These are phyloP conservation scores for Wickerhamiella parazyma DNA, from an alignment of 805 yeast genomes.

Conservation along the genomic window DNA sequence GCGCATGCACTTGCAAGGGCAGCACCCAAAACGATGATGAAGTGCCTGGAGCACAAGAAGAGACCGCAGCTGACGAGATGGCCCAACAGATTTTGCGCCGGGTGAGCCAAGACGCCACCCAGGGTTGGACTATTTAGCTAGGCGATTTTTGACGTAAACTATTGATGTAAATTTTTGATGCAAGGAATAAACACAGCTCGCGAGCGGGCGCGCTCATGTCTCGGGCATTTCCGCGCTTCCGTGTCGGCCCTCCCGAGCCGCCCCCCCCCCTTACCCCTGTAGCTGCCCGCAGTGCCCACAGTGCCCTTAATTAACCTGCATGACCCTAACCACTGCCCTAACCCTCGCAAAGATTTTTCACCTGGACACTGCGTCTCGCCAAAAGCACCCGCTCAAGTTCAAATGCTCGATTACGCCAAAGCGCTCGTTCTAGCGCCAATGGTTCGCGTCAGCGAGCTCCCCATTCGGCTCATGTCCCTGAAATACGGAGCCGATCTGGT, in stretches of 20 bases:
- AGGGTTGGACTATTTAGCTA: constrained; percentile 9
- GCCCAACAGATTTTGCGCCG: constrained; percentile 25
- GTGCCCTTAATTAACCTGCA: background rate
- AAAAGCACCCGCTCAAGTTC: background rate
- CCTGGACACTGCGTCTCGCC: background rate
- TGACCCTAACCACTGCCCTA: too few relatives aligned
- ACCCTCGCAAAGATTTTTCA: constrained; percentile 1
- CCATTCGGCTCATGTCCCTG: constrained; percentile 68
- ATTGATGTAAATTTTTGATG: too few relatives aligned
- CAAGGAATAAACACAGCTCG: background rate
- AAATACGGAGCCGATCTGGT: constrained; percentile 86
- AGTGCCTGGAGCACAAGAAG: constrained; percentile 10
- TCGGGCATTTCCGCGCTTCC: too few relatives aligned
- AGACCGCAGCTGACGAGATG: constrained; percentile 24
- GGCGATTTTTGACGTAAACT: too few relatives aligned
- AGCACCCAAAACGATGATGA: constrained; percentile 27
- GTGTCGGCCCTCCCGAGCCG: too few relatives aligned
- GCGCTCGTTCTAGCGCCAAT: constrained; percentile 86
- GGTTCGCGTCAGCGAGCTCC: constrained; percentile 90
- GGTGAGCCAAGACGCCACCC: constrained; percentile 14
- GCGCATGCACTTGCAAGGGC: background rate
- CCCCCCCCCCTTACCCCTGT: too few relatives aligned
- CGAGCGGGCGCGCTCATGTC: too few relatives aligned
- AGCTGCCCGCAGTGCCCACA: too few relatives aligned
- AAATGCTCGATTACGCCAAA: constrained; percentile 55